These are phyloP conservation scores for Candida tallmaniae DNA, from an alignment of 805 yeast species.

Conservation along the genomic window DNA sequence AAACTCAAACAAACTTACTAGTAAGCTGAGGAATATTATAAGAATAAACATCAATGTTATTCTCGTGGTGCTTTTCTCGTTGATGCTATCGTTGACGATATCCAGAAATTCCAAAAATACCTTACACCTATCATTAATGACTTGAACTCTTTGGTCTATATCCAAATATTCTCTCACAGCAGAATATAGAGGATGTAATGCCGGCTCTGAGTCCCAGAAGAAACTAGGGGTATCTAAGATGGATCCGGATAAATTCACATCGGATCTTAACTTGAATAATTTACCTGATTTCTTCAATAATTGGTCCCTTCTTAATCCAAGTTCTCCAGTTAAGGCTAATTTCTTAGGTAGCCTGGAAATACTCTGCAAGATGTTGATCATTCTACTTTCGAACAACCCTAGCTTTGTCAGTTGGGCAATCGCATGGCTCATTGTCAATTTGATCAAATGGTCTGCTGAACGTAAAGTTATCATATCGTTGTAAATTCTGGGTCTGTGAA, in stretches of 20 bases:
- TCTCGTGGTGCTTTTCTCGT: conserved; percentile 86
- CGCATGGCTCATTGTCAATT: conserved; percentile 91
- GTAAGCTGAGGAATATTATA: conserved; percentile 71
- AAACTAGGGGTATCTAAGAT: conserved; percentile 94
- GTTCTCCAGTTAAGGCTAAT: conserved; percentile 81
- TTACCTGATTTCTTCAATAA: conserved; percentile 85
- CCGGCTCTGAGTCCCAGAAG: conserved; percentile 94
- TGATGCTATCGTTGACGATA: conserved; percentile 88
- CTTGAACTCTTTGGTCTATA: conserved; percentile 91
- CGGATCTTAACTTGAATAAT: conserved; percentile 84
- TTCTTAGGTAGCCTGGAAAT: conserved; percentile 88
- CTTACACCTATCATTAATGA: conserved; percentile 87
- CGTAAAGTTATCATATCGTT: conserved; percentile 91
- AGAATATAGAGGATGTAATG: conserved; percentile 83
- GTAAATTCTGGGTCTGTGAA: conserved; percentile 70
- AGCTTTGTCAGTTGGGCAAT: conserved; percentile 94
- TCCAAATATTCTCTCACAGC: conserved; percentile 92
- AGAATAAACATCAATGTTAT: conserved; percentile 87
- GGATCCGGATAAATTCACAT: conserved; percentile 85
- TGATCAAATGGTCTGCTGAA: conserved; percentile 88
- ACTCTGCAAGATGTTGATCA: conserved; percentile 76
- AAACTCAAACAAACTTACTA: conserved; percentile 72
- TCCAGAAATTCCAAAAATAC: conserved; percentile 92
- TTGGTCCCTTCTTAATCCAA: conserved; percentile 82
- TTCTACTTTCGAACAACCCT: conserved; percentile 85